Base-by-base conservation (phyloP, 495 filamentous ascomycete species). In the Penicillium coprophilum region DNA sequence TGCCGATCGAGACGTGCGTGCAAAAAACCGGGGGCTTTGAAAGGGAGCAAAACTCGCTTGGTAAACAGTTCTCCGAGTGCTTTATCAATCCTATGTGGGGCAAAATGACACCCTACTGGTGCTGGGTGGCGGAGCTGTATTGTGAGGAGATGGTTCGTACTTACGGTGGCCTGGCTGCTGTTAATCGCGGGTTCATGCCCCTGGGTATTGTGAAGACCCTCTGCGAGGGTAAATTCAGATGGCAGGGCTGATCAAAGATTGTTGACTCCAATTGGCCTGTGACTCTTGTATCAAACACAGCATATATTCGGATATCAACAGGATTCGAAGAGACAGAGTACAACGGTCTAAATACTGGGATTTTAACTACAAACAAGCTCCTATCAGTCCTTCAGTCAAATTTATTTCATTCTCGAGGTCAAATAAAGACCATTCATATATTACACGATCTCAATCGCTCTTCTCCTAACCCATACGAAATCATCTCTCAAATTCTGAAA, bases 181-280 rank as follows among this genome's bases (percentile, higher is more conserved):
- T 87, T 0, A 83, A 84, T 51, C 66, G 75, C 23, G 84, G 81
- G 31, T 72, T 82, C 48, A 70, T 88, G 71, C 85, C 86, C 1
- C 76, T 87, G 60, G 86, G 85, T 1, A 84, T 89, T 59, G 76
- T 88, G n/a, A 81, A 77, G 55, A 77, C 84, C 24, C 77, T 87
- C 65, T 73, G 80, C 58, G 77, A 81, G 49, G 80, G 79, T 51
- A 78, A 77, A 50, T 77, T 86, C 20, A 77, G 78, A 56, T 88
- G 85, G 85, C 79, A 85, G 68, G 71, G 73, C 21, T 77, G 61
- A 65, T 34, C 21, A 12, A 21, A 10, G 10, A 23, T 21, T 30
- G 1, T 40, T 7, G 11, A 7, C 13, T 15, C 38, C 23, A 12
- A 15, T 50, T n/a, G 4, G 15, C 12, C n/a, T n/a, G n/a, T n/a